phyloP scores from a whole-genome alignment of 2,329 filamentous ascomycete genomes.

The Pyrenochaeta sp. region DNA sequence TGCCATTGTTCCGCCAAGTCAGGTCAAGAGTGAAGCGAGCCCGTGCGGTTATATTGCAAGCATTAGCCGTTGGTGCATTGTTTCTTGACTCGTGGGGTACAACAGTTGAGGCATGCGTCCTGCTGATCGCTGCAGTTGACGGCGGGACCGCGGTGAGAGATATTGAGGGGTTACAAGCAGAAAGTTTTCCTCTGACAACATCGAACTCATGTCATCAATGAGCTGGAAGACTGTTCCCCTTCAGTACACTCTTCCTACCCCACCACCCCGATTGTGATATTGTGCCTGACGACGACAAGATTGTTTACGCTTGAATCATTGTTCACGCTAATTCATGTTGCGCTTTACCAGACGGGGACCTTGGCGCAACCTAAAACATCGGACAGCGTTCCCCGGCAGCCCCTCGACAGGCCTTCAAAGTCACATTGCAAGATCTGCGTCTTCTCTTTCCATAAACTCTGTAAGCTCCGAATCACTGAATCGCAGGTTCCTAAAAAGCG shows the following conservation, averaged over 20 bases:
- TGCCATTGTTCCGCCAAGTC: too few relatives aligned
- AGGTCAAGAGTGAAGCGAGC: not conserved
- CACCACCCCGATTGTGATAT: not conserved
- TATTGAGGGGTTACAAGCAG: not conserved
- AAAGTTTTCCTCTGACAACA: not conserved
- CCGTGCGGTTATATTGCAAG: too few relatives aligned
- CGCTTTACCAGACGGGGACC: not conserved
- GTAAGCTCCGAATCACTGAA: not conserved
- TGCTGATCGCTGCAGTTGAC: not conserved
- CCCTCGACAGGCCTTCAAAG: not conserved
- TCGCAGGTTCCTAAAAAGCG: not conserved
- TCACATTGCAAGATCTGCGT: slow-evolving; percentile 3
- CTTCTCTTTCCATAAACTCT: slow-evolving; percentile 1
- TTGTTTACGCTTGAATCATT: not conserved
- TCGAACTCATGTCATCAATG: too few relatives aligned
- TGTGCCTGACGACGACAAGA: not conserved
- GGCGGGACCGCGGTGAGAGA: not conserved
- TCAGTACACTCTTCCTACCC: too few relatives aligned
- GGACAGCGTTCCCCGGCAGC: not conserved
- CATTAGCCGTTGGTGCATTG: too few relatives aligned
- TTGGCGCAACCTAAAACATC: not conserved
- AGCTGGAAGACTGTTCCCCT: too few relatives aligned
- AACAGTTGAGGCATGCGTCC: not conserved
- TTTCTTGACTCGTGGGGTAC: too few relatives aligned
- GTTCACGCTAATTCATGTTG: not conserved